phyloP scores from a whole-genome alignment of 176 grass and related monocot species.

The Tillandsia fasciculata region DNA sequence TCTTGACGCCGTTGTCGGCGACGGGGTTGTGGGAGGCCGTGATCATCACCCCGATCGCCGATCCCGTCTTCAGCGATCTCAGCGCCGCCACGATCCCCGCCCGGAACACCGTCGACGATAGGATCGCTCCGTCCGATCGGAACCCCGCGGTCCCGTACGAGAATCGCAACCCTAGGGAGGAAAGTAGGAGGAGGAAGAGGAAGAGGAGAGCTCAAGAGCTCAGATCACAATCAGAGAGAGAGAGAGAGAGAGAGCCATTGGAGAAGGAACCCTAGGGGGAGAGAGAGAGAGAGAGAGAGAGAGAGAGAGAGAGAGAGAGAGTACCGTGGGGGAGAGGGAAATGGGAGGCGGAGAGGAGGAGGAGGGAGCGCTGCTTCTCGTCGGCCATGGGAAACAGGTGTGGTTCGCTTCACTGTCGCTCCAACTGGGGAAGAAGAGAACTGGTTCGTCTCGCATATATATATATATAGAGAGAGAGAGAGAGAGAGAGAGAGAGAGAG shows the following conservation, averaged over 20 bases:
- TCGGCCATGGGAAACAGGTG: background rate
- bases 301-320: background rate
- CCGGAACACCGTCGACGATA: slow-evolving; percentile 70
- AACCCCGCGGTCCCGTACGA: slow-evolving; percentile 88
- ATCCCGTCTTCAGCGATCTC: slow-evolving; percentile 55
- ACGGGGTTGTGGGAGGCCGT: slow-evolving; percentile 86
- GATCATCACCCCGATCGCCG: slow-evolving; percentile 55
- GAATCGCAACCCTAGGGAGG: slow-evolving; percentile 32
- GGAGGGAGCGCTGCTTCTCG: slow-evolving; percentile 32
- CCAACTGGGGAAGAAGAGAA: background rate
- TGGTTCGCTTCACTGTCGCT: background rate
- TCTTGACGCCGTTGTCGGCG: slow-evolving; percentile 78
- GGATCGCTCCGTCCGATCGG: slow-evolving; percentile 48
- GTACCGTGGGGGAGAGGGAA: slow-evolving; percentile 58
- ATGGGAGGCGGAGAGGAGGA: slow-evolving; percentile 34
- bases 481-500: background rate
- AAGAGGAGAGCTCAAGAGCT: background rate
- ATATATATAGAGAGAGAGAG: background rate
- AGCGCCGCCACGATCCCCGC: slow-evolving; percentile 60
- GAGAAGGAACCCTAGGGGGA: background rate
- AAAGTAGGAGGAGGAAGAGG: background rate
- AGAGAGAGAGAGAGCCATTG: background rate
- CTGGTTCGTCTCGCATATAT: background rate
- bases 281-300: background rate
- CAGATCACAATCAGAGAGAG: background rate